Conservation (phyloP, 2,329 filamentous ascomycete species). For the Cladosporium velox region DNA sequence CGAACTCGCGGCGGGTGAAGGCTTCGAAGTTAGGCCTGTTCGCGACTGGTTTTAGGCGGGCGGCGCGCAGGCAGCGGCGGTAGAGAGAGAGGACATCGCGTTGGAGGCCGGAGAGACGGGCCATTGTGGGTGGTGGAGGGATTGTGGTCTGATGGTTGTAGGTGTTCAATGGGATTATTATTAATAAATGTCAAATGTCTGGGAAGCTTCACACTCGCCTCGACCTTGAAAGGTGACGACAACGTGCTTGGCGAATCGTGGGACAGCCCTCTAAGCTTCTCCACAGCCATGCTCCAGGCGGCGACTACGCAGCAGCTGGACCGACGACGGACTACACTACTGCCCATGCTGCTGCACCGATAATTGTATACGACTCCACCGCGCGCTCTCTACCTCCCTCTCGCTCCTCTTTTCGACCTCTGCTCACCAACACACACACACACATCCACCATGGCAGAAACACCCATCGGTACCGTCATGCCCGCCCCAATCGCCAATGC, state of each 20-base stretch:
- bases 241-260: constrained; percentile 17
- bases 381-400: background rate
- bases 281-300: constrained; percentile 19
- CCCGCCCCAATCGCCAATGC: constrained; percentile 13
- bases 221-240: constrained; percentile 14
- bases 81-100: constrained; percentile 85
- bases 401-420: background rate
- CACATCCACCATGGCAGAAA: constrained; percentile 46
- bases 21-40: constrained; percentile 36
- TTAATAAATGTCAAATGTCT: too few relatives aligned
- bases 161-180: background rate
- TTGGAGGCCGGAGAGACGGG: constrained; percentile 80
- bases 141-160: background rate
- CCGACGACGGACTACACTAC: background rate
- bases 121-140: background rate
- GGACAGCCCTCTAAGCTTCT: background rate
- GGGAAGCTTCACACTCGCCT: background rate
- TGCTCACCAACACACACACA: constrained; percentile 25
- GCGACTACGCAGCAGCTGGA: background rate
- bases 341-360: background rate
- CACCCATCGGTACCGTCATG: constrained; percentile 48
- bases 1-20: constrained; percentile 64
- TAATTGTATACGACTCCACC: background rate
- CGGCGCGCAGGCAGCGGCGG: constrained; percentile 78
- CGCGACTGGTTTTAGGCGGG: constrained; percentile 70